Evolutionary conservation across 495 filamentous ascomycete species (phyloP).

Genomic region (Xylaria flabelliformis): DNA sequence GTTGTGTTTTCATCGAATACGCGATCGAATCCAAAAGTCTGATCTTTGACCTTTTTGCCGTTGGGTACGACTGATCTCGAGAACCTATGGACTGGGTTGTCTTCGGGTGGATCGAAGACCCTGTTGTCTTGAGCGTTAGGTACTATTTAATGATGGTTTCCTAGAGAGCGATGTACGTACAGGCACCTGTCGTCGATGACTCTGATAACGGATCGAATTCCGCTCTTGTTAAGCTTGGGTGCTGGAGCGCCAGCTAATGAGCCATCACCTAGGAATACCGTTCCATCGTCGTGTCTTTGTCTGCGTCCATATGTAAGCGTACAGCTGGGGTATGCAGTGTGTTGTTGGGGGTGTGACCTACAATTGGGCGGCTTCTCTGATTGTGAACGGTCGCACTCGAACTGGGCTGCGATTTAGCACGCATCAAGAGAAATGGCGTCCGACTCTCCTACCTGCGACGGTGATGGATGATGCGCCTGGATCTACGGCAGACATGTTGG

Average conservation of each 20-base stretch:
- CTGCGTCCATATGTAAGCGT: conserved; percentile 45
- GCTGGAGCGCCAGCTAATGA: conserved; percentile 83
- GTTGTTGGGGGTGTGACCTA: conserved; percentile 42
- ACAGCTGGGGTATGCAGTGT: conserved; percentile 18
- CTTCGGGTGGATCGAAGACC: conserved; percentile 97
- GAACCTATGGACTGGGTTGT: conserved; percentile 92
- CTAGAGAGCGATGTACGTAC: conserved; percentile 59
- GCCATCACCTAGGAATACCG: conserved; percentile 92
- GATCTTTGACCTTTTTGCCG: conserved; percentile 95
- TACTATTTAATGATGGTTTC: neutral
- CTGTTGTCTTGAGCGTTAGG: conserved; percentile 53
- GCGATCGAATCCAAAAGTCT: conserved; percentile 94
- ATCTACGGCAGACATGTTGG: conserved; percentile 42
- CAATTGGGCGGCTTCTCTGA: conserved; percentile 72
- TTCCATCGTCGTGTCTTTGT: conserved; percentile 82
- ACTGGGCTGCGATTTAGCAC: conserved; percentile 54
- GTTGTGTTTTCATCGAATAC: conserved; percentile 96
- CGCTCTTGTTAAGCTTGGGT: conserved; percentile 85
- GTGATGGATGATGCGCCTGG: conserved; percentile 51
- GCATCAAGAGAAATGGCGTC: conserved; percentile 50
- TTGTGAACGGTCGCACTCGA: conserved; percentile 93
- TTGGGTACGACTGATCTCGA: conserved; percentile 80
- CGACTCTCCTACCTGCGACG: conserved; percentile 37
- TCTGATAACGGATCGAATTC: conserved; percentile 89
- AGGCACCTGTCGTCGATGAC: conserved; percentile 95